phyloP scores from a whole-genome alignment of 2,329 filamentous ascomycete genomes.

The Ophiostoma pallidulum region DNA sequence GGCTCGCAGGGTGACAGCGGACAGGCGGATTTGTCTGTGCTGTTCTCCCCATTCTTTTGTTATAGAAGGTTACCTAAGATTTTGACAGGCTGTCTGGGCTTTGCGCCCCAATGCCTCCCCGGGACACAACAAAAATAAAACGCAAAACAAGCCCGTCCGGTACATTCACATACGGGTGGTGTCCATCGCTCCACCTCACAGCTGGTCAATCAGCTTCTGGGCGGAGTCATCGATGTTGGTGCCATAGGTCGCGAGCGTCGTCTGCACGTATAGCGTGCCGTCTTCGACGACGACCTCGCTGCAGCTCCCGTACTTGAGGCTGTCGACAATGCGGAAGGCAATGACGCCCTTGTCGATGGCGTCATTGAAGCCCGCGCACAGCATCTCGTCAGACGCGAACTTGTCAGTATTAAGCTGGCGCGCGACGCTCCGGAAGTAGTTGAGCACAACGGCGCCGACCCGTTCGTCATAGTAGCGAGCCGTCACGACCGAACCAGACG shows the following conservation, averaged over 20 bases:
- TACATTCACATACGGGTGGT: too few relatives aligned
- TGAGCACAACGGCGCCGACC: constrained; percentile 30
- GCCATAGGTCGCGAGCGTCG: constrained; percentile 22
- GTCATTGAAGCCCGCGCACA: constrained; percentile 40
- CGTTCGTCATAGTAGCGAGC: constrained; percentile 33
- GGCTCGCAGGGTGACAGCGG: too few relatives aligned
- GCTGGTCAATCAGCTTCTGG: constrained; percentile 25
- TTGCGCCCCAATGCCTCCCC: too few relatives aligned
- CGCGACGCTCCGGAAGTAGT: constrained; percentile 33
- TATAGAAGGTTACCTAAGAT: too few relatives aligned
- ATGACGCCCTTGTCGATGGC: constrained; percentile 33
- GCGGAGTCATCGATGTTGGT: constrained; percentile 27
- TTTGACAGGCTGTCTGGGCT: too few relatives aligned
- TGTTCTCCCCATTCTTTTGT: too few relatives aligned
- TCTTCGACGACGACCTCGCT: constrained; percentile 38
- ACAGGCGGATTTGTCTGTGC: too few relatives aligned
- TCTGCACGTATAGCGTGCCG: constrained; percentile 37
- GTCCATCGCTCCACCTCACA: constrained; percentile 19
- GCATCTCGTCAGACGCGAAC: constrained; percentile 29
- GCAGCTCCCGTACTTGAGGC: constrained; percentile 31
- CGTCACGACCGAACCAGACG: too few relatives aligned
- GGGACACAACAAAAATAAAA: too few relatives aligned
- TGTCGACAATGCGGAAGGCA: constrained; percentile 38
- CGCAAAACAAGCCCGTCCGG: too few relatives aligned
- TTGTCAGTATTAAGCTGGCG: constrained; percentile 16